Conservation (phyloP, 2,329 filamentous ascomycete species). For the Neospermospora avenae region DNA sequence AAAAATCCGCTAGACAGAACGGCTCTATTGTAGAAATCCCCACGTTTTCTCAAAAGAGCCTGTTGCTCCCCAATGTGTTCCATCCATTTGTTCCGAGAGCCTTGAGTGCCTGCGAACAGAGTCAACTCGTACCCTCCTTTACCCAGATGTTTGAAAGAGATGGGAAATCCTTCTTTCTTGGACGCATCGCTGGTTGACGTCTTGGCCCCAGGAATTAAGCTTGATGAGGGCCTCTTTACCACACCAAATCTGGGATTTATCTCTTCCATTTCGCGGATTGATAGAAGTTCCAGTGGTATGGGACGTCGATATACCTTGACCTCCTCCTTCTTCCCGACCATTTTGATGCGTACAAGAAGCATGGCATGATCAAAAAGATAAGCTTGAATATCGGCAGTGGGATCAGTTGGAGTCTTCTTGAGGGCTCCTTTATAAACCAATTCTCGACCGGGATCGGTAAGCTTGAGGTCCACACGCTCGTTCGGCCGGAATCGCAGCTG, state of each 20-base stretch:
- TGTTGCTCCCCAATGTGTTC: conserved; percentile 93
- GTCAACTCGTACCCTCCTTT: conserved; percentile 94
- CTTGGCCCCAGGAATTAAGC: conserved; percentile 65
- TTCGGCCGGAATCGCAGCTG: conserved; percentile 87
- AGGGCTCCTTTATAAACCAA: conserved; percentile 91
- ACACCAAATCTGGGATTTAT: conserved; percentile 78
- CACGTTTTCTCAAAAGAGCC: conserved; percentile 77
- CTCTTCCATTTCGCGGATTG: conserved; percentile 97
- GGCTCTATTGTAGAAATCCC: conserved; percentile 82
- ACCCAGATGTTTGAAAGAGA: conserved; percentile 93
- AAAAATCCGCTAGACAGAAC: conserved; percentile 60
- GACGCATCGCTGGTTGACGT: conserved; percentile 49
- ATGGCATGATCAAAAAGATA: conserved; percentile 97
- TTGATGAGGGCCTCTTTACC: conserved; percentile 83
- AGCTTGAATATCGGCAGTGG: conserved; percentile 76
- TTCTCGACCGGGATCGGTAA: conserved; percentile 90
- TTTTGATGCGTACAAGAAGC: conserved; percentile 85
- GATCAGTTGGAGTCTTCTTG: conserved; percentile 88
- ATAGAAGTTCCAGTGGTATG: conserved; percentile 87
- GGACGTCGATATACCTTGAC: conserved; percentile 92
- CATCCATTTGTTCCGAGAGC: conserved; percentile 92
- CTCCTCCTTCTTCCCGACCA: conserved; percentile 89
- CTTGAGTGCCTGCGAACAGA: conserved; percentile 80
- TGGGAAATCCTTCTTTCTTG: conserved; percentile 79
- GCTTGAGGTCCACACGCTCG: conserved; percentile 87